phyloP scores from a whole-genome alignment of 805 yeast genomes.

The Teunomyces aglyptinius region DNA sequence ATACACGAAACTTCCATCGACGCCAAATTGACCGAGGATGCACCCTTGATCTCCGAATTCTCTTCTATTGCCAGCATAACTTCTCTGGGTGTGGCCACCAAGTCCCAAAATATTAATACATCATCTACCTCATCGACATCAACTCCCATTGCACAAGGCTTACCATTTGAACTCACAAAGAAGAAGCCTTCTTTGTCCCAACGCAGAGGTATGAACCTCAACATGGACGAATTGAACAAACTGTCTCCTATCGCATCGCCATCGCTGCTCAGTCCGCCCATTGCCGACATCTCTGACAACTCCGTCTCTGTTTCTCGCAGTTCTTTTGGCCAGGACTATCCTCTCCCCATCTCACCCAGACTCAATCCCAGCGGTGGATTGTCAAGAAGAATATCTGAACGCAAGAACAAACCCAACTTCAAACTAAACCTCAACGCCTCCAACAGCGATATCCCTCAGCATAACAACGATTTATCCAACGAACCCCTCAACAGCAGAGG shows the following conservation, averaged over 20 bases:
- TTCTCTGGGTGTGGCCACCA: constrained; percentile 1
- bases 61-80: not conserved
- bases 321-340: not conserved
- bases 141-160: not conserved
- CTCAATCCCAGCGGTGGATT: constrained; percentile 32
- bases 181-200: constrained; percentile 50
- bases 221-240: constrained; percentile 29
- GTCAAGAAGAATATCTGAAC: constrained; percentile 35
- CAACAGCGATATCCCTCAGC: constrained; percentile 12
- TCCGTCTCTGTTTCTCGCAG: not conserved
- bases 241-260: constrained; percentile 4
- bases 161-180: constrained; percentile 9
- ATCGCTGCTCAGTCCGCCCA: not conserved
- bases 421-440: constrained; percentile 29
- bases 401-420: constrained; percentile 40
- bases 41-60: not conserved
- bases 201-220: constrained; percentile 54
- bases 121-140: not conserved
- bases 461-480: not conserved
- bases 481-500: not conserved
- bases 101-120: constrained; percentile 5
- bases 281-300: not conserved
- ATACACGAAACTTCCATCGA: not conserved
- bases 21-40: not conserved
- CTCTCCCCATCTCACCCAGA: constrained; percentile 7